Conservation (phyloP, 1,139 yeast species). For the Taphrina flavorubra region DNA sequence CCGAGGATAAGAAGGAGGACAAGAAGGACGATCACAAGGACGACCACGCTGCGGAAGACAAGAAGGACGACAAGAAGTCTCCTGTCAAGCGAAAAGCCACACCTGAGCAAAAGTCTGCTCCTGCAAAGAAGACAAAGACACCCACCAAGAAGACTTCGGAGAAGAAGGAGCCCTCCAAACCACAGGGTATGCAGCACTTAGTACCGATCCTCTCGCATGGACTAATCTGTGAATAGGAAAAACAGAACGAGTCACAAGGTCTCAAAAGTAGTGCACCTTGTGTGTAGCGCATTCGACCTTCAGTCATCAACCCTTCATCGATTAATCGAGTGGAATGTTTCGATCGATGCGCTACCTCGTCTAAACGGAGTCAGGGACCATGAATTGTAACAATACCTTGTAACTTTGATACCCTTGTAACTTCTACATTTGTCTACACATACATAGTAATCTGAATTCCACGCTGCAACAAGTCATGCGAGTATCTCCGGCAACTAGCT, state of each 20-base stretch:
- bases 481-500: too few relatives aligned
- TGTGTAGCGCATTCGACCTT: too few relatives aligned
- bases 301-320: too few relatives aligned
- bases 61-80: slow-evolving; percentile 26
- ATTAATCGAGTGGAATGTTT: background rate
- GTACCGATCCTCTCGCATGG: background rate
- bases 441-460: too few relatives aligned
- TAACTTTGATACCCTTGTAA: background rate
- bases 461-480: too few relatives aligned
- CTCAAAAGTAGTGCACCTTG: slow-evolving; percentile 22
- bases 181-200: background rate
- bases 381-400: slow-evolving; percentile 19
- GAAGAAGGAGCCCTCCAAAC: slow-evolving; percentile 24
- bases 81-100: slow-evolving; percentile 20
- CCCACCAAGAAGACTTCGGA: slow-evolving; percentile 27
- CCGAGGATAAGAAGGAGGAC: slow-evolving; percentile 8
- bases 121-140: slow-evolving; percentile 31
- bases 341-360: background rate
- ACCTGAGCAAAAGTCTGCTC: slow-evolving; percentile 10
- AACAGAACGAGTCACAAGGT: slow-evolving; percentile 36
- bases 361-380: slow-evolving; percentile 1
- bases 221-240: slow-evolving; percentile 13
- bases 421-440: background rate
- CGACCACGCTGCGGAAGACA: slow-evolving; percentile 9
- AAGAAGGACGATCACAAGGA: slow-evolving; percentile 20